Evolutionary conservation across 345 rosid genomes (phyloP).

Genomic region (Lepidium aucheri): DNA sequence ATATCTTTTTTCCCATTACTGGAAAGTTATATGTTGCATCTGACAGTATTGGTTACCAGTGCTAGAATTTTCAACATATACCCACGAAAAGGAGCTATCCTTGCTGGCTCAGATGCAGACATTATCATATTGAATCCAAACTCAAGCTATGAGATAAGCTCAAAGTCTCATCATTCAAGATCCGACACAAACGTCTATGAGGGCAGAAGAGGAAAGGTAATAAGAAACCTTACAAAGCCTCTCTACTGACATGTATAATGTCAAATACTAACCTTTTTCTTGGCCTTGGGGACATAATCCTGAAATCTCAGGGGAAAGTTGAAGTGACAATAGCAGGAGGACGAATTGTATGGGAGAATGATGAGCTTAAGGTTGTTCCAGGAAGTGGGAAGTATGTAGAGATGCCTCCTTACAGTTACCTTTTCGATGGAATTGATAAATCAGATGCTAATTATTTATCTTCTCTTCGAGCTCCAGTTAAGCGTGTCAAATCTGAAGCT

Average conservation of each 20-base stretch:
- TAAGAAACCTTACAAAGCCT: background rate
- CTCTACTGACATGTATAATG: background rate
- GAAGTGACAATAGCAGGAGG: conserved; percentile 95
- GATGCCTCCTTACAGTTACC: conserved; percentile 74
- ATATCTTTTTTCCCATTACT: background rate
- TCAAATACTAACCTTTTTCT: background rate
- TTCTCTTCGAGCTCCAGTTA: conserved; percentile 76
- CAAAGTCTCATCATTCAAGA: conserved; percentile 77
- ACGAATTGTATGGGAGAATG: conserved; percentile 73
- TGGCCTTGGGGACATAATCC: background rate
- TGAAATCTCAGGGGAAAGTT: conserved; percentile 61
- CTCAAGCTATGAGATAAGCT: conserved; percentile 62
- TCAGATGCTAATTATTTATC: conserved; percentile 64
- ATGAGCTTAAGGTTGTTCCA: conserved; percentile 59
- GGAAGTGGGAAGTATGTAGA: conserved; percentile 68
- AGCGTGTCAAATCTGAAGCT: conserved; percentile 38
- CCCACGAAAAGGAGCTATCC: conserved; percentile 92
- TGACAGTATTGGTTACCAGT: conserved; percentile 29
- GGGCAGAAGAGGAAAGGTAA: conserved; percentile 76
- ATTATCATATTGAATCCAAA: conserved; percentile 85
- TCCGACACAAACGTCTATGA: conserved; percentile 83
- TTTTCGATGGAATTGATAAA: conserved; percentile 72
- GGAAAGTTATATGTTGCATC: background rate
- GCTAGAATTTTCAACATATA: conserved; percentile 88
- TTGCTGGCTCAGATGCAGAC: conserved; percentile 95